Percentiles rank a stretch among this genome's conserved stretches.
Conservation (phyloP, 305 asterid species). For the Rubia tinctorum region DNA sequence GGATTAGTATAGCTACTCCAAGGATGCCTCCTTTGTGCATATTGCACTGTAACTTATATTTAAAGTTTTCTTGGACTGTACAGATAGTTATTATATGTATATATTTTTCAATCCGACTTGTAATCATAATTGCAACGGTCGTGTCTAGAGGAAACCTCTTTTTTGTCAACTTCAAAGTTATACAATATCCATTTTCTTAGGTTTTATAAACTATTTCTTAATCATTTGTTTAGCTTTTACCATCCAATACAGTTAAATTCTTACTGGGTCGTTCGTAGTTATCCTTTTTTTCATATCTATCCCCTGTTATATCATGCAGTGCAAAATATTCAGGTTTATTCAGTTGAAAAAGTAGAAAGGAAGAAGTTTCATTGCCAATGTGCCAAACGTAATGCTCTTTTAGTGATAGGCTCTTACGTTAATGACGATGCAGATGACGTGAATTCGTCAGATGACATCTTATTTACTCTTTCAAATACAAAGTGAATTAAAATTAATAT, state of each 20-base stretch:
- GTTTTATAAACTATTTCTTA: too few relatives aligned
- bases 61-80: not conserved
- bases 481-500: not conserved
- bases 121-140: not conserved
- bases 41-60: not conserved
- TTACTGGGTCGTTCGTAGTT: not conserved
- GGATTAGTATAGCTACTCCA: not conserved
- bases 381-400: constrained; percentile 44
- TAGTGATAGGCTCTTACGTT: constrained; percentile 26
- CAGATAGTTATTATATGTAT: not conserved
- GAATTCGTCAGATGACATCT: constrained; percentile 41
- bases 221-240: too few relatives aligned
- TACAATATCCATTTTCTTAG: not conserved
- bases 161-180: not conserved
- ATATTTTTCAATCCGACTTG: not conserved
- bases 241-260: not conserved
- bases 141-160: not conserved
- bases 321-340: constrained; percentile 65
- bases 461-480: not conserved
- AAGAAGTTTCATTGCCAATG: constrained; percentile 86
- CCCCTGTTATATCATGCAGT: constrained; percentile 38
- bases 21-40: not conserved
- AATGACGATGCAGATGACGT: constrained; percentile 22
- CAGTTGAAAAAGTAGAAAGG: constrained; percentile 63
- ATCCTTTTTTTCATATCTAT: not conserved